These are phyloP conservation scores for Plantago ovata DNA, from an alignment of 257 asterid genomes.

Conservation along the genomic window DNA sequence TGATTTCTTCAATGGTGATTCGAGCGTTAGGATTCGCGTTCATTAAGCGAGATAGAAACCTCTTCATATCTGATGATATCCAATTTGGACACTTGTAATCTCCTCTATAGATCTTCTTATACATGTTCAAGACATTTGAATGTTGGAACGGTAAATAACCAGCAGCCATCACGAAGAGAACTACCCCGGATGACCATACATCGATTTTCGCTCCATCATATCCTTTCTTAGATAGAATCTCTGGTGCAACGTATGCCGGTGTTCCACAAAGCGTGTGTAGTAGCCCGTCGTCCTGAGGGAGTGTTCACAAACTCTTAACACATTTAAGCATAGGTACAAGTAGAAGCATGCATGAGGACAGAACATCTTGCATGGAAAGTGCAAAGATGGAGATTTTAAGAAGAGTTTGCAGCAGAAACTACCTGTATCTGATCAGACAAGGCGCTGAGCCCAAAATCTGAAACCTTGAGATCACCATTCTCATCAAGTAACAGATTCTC, in stretches of 20 bases:
- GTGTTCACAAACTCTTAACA: too few species aligned
- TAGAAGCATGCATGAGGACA: too few species aligned
- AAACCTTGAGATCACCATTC: constrained; percentile 1
- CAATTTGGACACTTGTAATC: background rate
- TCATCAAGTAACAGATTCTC: constrained; percentile 9
- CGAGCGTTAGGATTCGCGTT: background rate
- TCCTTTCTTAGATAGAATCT: background rate
- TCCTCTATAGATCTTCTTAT: constrained; percentile 1
- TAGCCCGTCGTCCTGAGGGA: background rate
- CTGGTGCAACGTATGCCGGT: constrained; percentile 7
- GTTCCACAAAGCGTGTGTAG: constrained; percentile 6
- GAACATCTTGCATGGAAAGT: too few species aligned
- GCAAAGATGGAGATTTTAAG: too few species aligned
- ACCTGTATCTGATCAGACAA: background rate
- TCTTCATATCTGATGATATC: background rate
- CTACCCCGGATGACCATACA: constrained; percentile 5
- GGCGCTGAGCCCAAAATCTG: constrained; percentile 4
- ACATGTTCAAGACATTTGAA: background rate
- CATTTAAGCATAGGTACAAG: too few species aligned
- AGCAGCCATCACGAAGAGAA: background rate
- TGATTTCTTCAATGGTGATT: background rate
- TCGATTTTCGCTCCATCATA: constrained; percentile 10
- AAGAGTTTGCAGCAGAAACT: too few species aligned
- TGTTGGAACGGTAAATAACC: constrained; percentile 2
- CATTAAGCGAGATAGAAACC: background rate